These are phyloP conservation scores for Kurtzmaniella quercitrusa DNA, from an alignment of 1,139 yeast genomes.

Conservation along the genomic window DNA sequence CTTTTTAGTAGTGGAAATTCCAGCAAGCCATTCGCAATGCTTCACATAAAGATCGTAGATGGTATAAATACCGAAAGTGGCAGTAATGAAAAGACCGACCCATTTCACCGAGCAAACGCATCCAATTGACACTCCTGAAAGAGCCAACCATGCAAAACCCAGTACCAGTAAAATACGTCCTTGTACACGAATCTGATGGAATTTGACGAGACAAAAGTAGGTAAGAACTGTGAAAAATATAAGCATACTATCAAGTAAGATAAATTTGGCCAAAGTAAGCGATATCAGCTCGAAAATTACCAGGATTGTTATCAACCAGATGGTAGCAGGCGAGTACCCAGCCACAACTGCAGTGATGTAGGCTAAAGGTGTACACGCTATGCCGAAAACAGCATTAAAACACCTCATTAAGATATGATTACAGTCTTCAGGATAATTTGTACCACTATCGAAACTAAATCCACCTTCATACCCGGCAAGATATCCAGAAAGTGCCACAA, in stretches of 20 bases:
- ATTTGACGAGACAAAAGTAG: conserved; percentile 51
- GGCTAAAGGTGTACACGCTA: conserved; percentile 60
- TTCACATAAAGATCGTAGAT: conserved; percentile 68
- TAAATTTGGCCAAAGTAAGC: conserved; percentile 65
- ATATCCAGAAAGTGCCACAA: conserved; percentile 64
- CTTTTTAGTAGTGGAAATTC: conserved; percentile 4
- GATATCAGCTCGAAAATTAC: conserved; percentile 63
- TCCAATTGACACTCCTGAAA: conserved; percentile 82
- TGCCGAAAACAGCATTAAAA: conserved; percentile 63
- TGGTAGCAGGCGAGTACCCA: conserved; percentile 43
- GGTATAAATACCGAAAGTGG: conserved; percentile 81
- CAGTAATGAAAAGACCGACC: conserved; percentile 90
- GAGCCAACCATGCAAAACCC: conserved; percentile 55
- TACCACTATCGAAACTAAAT: conserved; percentile 64
- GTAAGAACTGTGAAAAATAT: conserved; percentile 66
- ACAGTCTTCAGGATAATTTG: conserved; percentile 48
- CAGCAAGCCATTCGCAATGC: conserved; percentile 39
- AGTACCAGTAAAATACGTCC: conserved; percentile 29
- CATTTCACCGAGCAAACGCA: conserved; percentile 92
- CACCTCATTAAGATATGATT: conserved; percentile 60
- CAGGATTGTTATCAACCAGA: conserved; percentile 55
- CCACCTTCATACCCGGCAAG: conserved; percentile 65
- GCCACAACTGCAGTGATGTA: conserved; percentile 54
- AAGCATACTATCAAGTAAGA: conserved; percentile 68
- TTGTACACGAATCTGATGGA: conserved; percentile 43